A percentile compares a stretch with the other conserved stretches of the same genome.
These are phyloP conservation scores for Cochlearia excelsa DNA, from an alignment of 345 rosid genomes.

Conservation along the genomic window DNA sequence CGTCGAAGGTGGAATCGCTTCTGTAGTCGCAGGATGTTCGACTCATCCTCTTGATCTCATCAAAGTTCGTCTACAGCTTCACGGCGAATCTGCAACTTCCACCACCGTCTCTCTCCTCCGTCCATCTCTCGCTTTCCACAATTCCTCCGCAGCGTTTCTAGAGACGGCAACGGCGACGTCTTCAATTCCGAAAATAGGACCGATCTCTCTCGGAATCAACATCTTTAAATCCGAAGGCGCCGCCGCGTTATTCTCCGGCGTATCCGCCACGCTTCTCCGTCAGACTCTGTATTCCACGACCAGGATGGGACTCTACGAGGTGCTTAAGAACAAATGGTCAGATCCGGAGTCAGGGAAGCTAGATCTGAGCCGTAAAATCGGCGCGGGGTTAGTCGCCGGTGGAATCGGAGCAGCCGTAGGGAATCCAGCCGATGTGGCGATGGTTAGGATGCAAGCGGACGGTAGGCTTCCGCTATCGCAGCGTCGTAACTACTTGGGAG, in stretches of 20 bases:
- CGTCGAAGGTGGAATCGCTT: slow-evolving; percentile 71
- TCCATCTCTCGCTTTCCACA: slow-evolving; percentile 51
- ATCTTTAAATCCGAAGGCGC: slow-evolving; percentile 56
- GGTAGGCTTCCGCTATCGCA: slow-evolving; percentile 59
- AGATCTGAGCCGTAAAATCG: slow-evolving; percentile 45
- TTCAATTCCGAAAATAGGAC: slow-evolving; percentile 21
- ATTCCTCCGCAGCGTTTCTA: slow-evolving; percentile 32
- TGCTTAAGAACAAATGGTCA: slow-evolving; percentile 63
- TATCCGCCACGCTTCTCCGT: slow-evolving; percentile 80
- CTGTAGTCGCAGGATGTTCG: slow-evolving; percentile 72
- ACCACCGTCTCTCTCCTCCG: slow-evolving; percentile 43
- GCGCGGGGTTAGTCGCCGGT: slow-evolving; percentile 62
- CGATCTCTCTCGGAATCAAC: slow-evolving; percentile 42
- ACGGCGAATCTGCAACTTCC: slow-evolving; percentile 53
- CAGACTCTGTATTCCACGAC: slow-evolving; percentile 81
- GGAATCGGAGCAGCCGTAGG: slow-evolving; percentile 75
- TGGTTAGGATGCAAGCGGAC: slow-evolving; percentile 90
- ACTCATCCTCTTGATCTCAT: slow-evolving; percentile 86
- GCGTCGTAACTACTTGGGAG: slow-evolving; percentile 68
- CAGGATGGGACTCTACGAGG: slow-evolving; percentile 76
- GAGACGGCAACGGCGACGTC: slow-evolving; percentile 5
- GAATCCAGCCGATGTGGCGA: slow-evolving; percentile 81
- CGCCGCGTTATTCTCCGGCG: slow-evolving; percentile 64
- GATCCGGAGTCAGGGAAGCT: slow-evolving; percentile 43
- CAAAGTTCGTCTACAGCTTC: slow-evolving; percentile 84